Evolutionary conservation across 441 rosid genomes (phyloP), one percentile per base, ranked within the genome.

Genomic region (Syzygium malaccense): DNA sequence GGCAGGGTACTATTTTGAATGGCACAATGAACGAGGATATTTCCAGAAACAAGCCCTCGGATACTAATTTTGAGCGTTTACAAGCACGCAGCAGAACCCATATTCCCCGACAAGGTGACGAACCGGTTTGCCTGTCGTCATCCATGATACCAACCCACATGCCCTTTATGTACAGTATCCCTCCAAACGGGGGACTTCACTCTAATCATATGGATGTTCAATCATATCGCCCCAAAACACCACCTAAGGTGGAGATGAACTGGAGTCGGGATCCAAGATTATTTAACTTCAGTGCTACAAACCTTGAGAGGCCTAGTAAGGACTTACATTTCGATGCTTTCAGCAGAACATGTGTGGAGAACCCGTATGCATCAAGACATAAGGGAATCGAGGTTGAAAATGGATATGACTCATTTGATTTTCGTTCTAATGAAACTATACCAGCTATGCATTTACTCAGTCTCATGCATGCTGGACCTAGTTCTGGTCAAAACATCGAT

Each of bases 381-480:
- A 85, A 85, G n/a, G 62, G 68, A 15, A 85, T 54, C 12, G 87
- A 85, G 87, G 64, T 55, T 23, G 87, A 85, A 55, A 33, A 85
- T 23, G 64, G 87, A 55, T 33, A 32, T 55, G 87, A 56, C 28
- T 56, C 87, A 23, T 85, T 85, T 55, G 87, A 85, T 85, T 55
- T 85, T 45, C 64, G 64, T 55, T 85, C 87, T 54, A 85, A 85
- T 33, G 87, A 85, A 85, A 85, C 87, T 58, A 85, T 85, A 37
- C 87, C 87, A 23, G 87, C 87, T 20, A 85, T 85, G 87, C 87
- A 85, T 85, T 55, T 85, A 30, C 87, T 85, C 87, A 85, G 87
- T 58, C 87, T 85, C 49, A 96, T 96, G 99, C 97, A 97, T 95
- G 97, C 98, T 84, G 93, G 95, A 88, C 64, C 92, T 28, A 90